Evolutionary conservation across 192 early-diverging fungal genomes (phyloP), one percentile per base, ranked within the genome.

Genomic region (Glomus cerebriforme): DNA sequence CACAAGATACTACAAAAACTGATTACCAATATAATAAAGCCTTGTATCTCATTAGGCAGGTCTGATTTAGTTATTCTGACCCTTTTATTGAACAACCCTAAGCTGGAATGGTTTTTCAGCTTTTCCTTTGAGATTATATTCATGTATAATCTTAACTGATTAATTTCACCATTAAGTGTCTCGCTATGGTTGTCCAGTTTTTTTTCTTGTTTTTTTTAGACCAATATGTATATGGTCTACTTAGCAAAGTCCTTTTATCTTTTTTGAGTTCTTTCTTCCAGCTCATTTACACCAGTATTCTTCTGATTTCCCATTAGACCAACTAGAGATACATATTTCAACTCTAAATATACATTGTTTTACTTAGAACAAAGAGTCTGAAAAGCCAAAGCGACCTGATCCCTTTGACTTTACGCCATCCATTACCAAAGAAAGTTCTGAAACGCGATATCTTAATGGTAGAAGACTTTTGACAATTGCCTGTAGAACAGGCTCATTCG

Each of bases 401-500:
- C 82, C 79, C 58, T 66, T 60, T 64, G 32, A 31, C 70, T 83
- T 83, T 67, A 39, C 77, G n/a, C 75, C 63, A 58, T 83, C 76
- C 49, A 83, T 77, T 35, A 83, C 71, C 59, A 82, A 79, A n/a
- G 67, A 68, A 75, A 82, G 74, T 54, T 82, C 79, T 43, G 79
- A 79, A 32, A 83, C 60, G n/a, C 63, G 70, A 83, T 78, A 77
- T 31, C 7, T 35, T 64, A 31, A 69, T 26, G 74, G 75, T 24
- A 77, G 70, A 62, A 83, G 59, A 34, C 80, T 68, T 60, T 80
- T 71, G 39, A 80, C 71, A 72, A 83, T 77, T 39, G 67, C 70
- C 73, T 83, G 79, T 79, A 83, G 82, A 7, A 83, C 75, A 54
- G 76, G 22, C 63, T 83, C 76, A 79, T 82, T 70, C 27, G 77